These are phyloP conservation scores for Aspergillus alliaceus DNA, from an alignment of 2,329 filamentous ascomycete species.

Conservation along the genomic window DNA sequence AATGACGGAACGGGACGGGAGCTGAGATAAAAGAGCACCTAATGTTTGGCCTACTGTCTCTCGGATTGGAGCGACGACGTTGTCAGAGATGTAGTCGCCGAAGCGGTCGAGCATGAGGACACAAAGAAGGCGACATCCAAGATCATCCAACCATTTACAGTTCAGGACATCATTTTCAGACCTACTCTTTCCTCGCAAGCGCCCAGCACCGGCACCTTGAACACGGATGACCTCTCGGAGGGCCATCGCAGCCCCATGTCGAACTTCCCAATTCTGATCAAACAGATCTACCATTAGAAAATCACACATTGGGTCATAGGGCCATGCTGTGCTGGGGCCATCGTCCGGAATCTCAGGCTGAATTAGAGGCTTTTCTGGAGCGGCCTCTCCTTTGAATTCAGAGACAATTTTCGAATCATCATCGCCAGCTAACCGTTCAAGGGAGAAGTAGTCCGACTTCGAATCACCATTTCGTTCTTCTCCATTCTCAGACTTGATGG, in stretches of 20 bases:
- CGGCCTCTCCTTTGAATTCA: slow-evolving; percentile 84
- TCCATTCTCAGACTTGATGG: slow-evolving; percentile 62
- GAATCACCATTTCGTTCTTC: slow-evolving; percentile 61
- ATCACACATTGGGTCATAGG: slow-evolving; percentile 89
- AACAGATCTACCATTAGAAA: slow-evolving; percentile 93
- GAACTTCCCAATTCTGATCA: slow-evolving; percentile 89
- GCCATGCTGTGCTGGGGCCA: slow-evolving; percentile 73
- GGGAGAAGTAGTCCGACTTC: slow-evolving; percentile 81
- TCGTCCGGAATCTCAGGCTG: slow-evolving; percentile 74
- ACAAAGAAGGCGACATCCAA: slow-evolving; percentile 91
- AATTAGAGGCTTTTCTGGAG: slow-evolving; percentile 82
- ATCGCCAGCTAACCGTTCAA: slow-evolving; percentile 77
- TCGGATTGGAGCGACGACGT: slow-evolving; percentile 90
- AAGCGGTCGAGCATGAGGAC: slow-evolving; percentile 98
- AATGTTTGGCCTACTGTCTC: slow-evolving; percentile 94
- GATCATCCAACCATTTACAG: slow-evolving; percentile 83
- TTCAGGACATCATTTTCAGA: slow-evolving; percentile 78
- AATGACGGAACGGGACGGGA: slow-evolving; percentile 76
- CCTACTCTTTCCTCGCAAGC: slow-evolving; percentile 67
- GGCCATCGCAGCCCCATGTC: slow-evolving; percentile 94
- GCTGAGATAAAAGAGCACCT: slow-evolving; percentile 81
- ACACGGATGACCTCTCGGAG: slow-evolving; percentile 86
- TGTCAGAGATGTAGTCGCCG: slow-evolving; percentile 96
- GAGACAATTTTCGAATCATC: slow-evolving; percentile 91
- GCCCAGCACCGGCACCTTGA: slow-evolving; percentile 87